Evolutionary conservation across 164 flowering plant species (phyloP), one percentile per base, ranked within the genome.

Genomic region (Sextonia rubra): DNA sequence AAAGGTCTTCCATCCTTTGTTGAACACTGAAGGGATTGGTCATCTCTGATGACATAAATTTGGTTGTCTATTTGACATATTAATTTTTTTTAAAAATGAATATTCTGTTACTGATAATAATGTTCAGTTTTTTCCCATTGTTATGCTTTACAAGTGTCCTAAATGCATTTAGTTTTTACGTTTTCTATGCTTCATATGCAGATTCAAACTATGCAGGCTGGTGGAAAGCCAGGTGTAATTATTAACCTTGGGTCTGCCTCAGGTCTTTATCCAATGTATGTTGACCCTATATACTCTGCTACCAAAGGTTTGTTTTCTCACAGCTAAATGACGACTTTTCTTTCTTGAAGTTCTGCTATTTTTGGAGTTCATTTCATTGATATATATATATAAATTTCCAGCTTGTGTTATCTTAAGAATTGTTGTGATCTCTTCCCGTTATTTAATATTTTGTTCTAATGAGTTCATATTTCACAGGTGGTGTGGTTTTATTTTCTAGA

Each of bases 241-340:
- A 85, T 94, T 69, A 92, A 94, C 74, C 11, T 94, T 83, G 99
- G 93, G 1, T 94, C 99, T 71, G 84, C 97, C 72, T 77, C 99
- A 6, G 97, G 99, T 64, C 97, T 94, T 68, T 94, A 94, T 84
- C 99, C 99, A 20, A 75, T 87, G 86, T 80, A 74, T 74, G 15
- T 0, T 29, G 95, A 92, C 69, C 95, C 99, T 70, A 80, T 87
- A 72, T 94, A 94, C 76, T 74, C 94, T 80, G 91, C 78, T 63
- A 73, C 97, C 32, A 94, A 94, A 91, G 99, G 99, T 92, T 69
- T 75, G 86, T 77, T 75, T 5, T 76, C 17, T 52, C 4, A 49
- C 0, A 47, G 37, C 29, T 30, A 48, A 70, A 25, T n/a, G 68
- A 1, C 23, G 32, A 47, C 29, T 49, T 71, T 69, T 30, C 37